Conservation (phyloP, 2,329 filamentous ascomycete genomes). For the Cladosporium colombiae region DNA sequence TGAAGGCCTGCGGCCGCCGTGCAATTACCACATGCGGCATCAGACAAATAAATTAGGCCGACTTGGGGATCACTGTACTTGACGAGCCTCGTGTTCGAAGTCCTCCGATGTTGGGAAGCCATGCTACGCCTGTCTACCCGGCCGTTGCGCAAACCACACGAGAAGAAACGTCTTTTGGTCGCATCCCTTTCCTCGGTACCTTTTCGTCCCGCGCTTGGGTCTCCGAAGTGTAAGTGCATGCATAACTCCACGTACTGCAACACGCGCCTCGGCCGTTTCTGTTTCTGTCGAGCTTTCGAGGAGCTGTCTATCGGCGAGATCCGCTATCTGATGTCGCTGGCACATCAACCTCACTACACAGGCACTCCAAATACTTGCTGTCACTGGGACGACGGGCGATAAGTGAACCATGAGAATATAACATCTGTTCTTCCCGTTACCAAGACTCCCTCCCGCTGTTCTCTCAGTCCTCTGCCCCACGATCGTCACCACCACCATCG, state of each 20-base stretch:
- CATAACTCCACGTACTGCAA: neutral
- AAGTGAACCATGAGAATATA: neutral
- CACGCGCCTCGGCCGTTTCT: neutral
- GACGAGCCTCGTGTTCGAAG: neutral
- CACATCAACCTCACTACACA: neutral
- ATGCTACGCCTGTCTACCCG: neutral
- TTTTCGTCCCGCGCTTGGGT: neutral
- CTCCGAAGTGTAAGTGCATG: neutral
- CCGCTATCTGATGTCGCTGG: neutral
- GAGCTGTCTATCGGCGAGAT: neutral
- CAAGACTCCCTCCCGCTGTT: too few species aligned
- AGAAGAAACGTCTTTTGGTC: neutral
- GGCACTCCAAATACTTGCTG: neutral
- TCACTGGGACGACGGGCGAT: neutral
- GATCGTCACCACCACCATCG: neutral
- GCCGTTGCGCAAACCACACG: neutral
- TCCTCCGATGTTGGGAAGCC: neutral
- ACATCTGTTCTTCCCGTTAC: neutral
- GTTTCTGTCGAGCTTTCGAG: neutral
- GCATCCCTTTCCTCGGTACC: neutral
- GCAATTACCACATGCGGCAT: neutral
- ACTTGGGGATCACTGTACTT: neutral
- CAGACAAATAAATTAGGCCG: neutral
- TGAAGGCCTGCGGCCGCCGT: neutral
- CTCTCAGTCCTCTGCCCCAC: neutral